Evolutionary conservation across 2,329 filamentous ascomycete genomes (phyloP), one percentile per base, ranked within the genome.

Genomic region (Fusarium pininemorale): DNA sequence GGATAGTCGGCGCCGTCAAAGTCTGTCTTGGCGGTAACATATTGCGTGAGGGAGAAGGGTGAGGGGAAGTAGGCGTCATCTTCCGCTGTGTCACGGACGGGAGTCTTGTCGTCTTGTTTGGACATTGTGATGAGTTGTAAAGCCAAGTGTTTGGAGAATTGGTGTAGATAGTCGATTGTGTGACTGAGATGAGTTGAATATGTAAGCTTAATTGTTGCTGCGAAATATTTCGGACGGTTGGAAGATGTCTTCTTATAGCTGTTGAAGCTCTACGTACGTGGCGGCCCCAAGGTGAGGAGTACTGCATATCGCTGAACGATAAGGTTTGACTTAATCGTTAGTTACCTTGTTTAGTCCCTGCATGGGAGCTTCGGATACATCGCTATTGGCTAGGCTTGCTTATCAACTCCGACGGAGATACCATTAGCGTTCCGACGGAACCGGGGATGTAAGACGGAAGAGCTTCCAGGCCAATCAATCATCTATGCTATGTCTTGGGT

Each of bases 51-150:
- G 13, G 61, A 64, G 22, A 42, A 64, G 1, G 61, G 61, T 1
- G 61, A 64, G 32, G 61, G 61, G 41, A 64, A 64, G 10, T 64
- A 64, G 13, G 61, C 61, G 14, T 64, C 61, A n/a, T 62, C 61
- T 22, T 64, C 61, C 24, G 61, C 56, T 4, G 26, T 37, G 16
- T 64, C 61, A 14, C 42, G 44, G 24, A 64, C 56, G 3, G 61
- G 61, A 30, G 42, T 24, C 8, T 37, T 64, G 11, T 62, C 56
- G 11, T 62, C 47, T 35, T 64, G 44, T 4, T 62, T 38, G 12
- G 56, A 35, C 61, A 64, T 64, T 22, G 15, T 24, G 28, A 28
- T 18, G 20, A 54, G 35, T 2, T 28, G 7, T 14, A 10, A 2
- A 28, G n/a, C 3, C 1, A 10, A 0, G 4, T 10, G 10, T 10